Evolutionary conservation across 1,139 yeast species (phyloP).

Genomic region (Ogataea hybrid): DNA sequence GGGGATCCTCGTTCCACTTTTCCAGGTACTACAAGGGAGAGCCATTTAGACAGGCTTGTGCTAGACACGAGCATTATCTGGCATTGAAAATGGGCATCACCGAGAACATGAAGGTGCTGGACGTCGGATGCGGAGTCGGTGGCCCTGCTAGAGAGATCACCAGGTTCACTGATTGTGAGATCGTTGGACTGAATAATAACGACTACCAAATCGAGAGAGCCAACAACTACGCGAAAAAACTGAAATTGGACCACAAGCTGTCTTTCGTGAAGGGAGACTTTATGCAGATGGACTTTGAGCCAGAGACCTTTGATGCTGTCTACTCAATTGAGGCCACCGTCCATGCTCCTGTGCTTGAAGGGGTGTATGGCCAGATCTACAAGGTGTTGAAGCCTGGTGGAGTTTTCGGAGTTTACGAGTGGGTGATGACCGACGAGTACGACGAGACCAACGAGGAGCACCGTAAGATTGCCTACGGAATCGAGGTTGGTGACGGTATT

Average conservation of each 20-base stretch:
- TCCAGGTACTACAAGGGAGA: slow-evolving; percentile 93
- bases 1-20: slow-evolving; percentile 99
- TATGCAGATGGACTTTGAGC: slow-evolving; percentile 98
- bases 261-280: slow-evolving; percentile 95
- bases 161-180: slow-evolving; percentile 82
- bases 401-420: slow-evolving; percentile 94
- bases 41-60: slow-evolving; percentile 90
- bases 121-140: slow-evolving; percentile 99
- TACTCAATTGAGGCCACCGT: slow-evolving; percentile 99
- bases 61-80: slow-evolving; percentile 95
- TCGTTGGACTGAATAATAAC: slow-evolving; percentile 93
- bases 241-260: slow-evolving; percentile 68
- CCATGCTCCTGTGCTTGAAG: slow-evolving; percentile 95
- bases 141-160: slow-evolving; percentile 98
- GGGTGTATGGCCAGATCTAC: slow-evolving; percentile 93
- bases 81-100: slow-evolving; percentile 82
- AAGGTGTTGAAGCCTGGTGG: slow-evolving; percentile 98
- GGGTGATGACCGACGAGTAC: slow-evolving; percentile 97
- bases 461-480: slow-evolving; percentile 94
- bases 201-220: slow-evolving; percentile 97
- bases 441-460: slow-evolving; percentile 87
- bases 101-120: slow-evolving; percentile 84
- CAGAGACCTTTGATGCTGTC: slow-evolving; percentile 89
- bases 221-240: slow-evolving; percentile 68
- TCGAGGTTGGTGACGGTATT: slow-evolving; percentile 97